phyloP scores from a whole-genome alignment of 2,329 filamentous ascomycete genomes.

The Xenoacremonium recifei region DNA sequence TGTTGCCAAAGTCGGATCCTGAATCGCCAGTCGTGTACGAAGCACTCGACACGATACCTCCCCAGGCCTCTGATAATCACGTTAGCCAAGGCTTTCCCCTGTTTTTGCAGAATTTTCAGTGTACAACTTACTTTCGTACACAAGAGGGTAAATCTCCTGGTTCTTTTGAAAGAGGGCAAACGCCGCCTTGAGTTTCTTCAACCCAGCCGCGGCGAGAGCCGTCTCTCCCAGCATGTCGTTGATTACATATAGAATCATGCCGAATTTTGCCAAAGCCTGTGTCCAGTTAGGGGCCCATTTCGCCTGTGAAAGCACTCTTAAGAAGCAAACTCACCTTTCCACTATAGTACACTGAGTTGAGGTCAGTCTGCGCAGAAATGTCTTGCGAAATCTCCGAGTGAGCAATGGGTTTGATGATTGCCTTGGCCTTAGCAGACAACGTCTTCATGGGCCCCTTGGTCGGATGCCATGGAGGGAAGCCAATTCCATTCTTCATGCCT shows the following conservation, averaged over 20 bases:
- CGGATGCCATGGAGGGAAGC: slow-evolving; percentile 76
- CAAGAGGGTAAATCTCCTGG: slow-evolving; percentile 63
- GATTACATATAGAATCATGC: slow-evolving; percentile 63
- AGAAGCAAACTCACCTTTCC: slow-evolving; percentile 64
- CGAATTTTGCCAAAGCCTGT: slow-evolving; percentile 73
- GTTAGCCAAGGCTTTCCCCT: too few relatives aligned
- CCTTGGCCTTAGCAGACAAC: slow-evolving; percentile 54
- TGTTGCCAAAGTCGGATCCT: slow-evolving; percentile 85
- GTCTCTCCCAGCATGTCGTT: slow-evolving; percentile 61
- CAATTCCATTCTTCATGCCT: slow-evolving; percentile 70
- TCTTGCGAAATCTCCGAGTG: slow-evolving; percentile 74
- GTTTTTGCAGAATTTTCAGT: background rate
- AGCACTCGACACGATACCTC: slow-evolving; percentile 75
- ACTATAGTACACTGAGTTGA: slow-evolving; percentile 89
- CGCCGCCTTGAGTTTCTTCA: slow-evolving; percentile 62
- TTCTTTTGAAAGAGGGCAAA: slow-evolving; percentile 68
- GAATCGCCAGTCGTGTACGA: slow-evolving; percentile 68
- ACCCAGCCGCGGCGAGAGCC: slow-evolving; percentile 53
- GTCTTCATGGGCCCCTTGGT: slow-evolving; percentile 42
- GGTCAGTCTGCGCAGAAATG: slow-evolving; percentile 69
- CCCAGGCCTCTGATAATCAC: slow-evolving; percentile 68
- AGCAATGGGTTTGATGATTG: slow-evolving; percentile 60
- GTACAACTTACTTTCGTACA: slow-evolving; percentile 55
- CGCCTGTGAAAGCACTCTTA: too few relatives aligned
- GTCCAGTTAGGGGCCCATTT: slow-evolving; percentile 2